Conservation (phyloP, 129 eudicot species). For the Ambrosia artemisiifolia region DNA sequence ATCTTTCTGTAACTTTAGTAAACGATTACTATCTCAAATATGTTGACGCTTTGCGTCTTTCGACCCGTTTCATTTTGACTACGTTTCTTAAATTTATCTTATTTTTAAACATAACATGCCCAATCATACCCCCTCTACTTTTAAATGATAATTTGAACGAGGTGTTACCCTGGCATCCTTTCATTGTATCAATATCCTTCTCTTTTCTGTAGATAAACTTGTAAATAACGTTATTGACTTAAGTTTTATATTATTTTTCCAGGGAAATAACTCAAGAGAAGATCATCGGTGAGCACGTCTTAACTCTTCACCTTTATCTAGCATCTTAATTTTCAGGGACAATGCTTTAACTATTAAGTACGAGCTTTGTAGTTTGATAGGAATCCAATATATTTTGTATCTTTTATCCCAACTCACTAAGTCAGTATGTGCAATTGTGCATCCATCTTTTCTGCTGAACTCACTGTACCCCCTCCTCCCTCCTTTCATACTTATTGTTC, state of each 20-base stretch:
- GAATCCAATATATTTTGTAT: background rate
- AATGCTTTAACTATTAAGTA: background rate
- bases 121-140: background rate
- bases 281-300: constrained; percentile 52
- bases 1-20: background rate
- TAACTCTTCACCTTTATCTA: constrained; percentile 2
- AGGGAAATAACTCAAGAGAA: constrained; percentile 52
- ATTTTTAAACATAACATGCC: background rate
- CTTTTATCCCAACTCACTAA: background rate
- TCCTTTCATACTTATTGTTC: background rate
- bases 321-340: background rate
- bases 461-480: background rate
- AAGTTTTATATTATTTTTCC: constrained; percentile 14
- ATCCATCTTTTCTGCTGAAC: background rate
- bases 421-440: background rate
- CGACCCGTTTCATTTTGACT: background rate
- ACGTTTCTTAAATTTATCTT: background rate
- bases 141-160: background rate
- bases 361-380: background rate
- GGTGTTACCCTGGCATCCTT: background rate
- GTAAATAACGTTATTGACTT: constrained; percentile 16
- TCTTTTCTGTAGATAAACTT: background rate
- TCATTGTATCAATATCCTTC: constrained; percentile 6
- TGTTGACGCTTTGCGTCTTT: background rate
- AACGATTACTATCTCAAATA: background rate